Conservation (phyloP, 2,329 filamentous ascomycete genomes). For the Waltergamsia citrina region DNA sequence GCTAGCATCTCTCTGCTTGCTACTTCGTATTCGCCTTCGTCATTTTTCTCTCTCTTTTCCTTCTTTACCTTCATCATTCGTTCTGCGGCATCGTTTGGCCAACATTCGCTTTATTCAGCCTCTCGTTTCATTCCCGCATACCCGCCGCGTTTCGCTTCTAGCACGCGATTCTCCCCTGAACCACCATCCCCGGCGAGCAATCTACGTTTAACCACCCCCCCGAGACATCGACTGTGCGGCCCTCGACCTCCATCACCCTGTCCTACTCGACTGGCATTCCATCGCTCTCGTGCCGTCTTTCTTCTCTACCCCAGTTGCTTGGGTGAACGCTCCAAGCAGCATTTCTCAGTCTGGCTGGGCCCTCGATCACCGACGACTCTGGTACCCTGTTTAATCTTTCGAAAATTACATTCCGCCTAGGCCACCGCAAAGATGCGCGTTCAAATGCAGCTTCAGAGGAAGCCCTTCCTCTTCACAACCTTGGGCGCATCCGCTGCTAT, state of each 20-base stretch:
- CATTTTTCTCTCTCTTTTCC: not conserved
- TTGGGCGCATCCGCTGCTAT: constrained; percentile 15
- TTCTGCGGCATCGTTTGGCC: not conserved
- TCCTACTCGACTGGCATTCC: not conserved
- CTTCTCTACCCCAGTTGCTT: not conserved
- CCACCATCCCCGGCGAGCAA: no score
- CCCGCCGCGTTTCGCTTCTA: not conserved
- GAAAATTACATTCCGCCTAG: not conserved
- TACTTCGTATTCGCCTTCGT: not conserved
- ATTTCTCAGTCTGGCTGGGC: no score
- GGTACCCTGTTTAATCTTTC: no score
- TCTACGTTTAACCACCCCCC: no score
- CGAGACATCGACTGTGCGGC: no score
- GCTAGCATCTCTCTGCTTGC: no score
- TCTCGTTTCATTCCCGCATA: not conserved
- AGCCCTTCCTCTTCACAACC: constrained; percentile 12
- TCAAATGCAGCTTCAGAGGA: not conserved
- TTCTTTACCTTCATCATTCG: no score
- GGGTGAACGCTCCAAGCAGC: no score
- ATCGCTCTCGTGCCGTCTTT: not conserved
- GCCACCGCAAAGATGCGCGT: not conserved
- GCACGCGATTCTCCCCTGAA: no score
- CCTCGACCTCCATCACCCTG: no score
- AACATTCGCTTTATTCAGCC: not conserved
- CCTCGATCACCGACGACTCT: no score